These are phyloP conservation scores for Wallacemonas collosoma DNA, from an alignment of 208 protist species.

Conservation along the genomic window DNA sequence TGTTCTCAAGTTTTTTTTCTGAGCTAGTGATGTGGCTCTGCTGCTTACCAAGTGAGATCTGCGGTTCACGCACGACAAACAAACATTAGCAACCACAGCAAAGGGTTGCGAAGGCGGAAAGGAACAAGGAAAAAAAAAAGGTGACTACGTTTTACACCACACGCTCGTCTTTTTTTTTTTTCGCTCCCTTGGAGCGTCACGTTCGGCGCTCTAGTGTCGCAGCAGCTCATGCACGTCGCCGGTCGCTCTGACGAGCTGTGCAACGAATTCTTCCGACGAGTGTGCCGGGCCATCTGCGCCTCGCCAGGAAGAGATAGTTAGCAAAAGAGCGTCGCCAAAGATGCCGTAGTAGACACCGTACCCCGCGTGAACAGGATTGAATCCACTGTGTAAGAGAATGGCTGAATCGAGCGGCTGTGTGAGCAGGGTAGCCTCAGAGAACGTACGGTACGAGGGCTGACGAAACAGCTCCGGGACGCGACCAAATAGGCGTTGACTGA, in stretches of 20 bases:
- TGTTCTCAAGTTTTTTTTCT: too few species aligned
- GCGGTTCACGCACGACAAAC: too few species aligned
- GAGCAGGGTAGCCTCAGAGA: conserved; percentile 38
- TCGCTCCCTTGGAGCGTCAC: too few species aligned
- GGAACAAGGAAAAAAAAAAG: too few species aligned
- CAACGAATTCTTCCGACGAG: conserved; percentile 33
- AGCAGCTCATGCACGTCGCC: conserved; percentile 19
- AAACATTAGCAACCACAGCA: too few species aligned
- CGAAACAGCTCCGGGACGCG: conserved; percentile 43
- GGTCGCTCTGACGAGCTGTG: conserved; percentile 8
- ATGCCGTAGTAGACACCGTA: conserved; percentile 49
- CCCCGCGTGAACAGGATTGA: conserved; percentile 41
- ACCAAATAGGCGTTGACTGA: conserved; percentile 40
- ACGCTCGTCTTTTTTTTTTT: too few species aligned
- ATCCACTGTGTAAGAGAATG: conserved; percentile 33
- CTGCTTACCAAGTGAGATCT: too few species aligned
- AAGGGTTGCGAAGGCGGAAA: too few species aligned
- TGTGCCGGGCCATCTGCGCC: conserved; percentile 25
- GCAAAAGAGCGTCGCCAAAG: conserved; percentile 24
- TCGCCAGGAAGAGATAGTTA: conserved; percentile 49
- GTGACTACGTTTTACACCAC: too few species aligned
- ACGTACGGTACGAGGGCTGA: conserved; percentile 32
- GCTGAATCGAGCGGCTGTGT: conserved; percentile 36
- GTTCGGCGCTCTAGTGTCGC: background rate
- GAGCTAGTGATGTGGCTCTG: too few species aligned